A percentile compares a stretch with the other conserved stretches of the same genome.
These are phyloP conservation scores for Dimargaris cristalligena DNA, from an alignment of 192 early-diverging fungal species.

Conservation along the genomic window DNA sequence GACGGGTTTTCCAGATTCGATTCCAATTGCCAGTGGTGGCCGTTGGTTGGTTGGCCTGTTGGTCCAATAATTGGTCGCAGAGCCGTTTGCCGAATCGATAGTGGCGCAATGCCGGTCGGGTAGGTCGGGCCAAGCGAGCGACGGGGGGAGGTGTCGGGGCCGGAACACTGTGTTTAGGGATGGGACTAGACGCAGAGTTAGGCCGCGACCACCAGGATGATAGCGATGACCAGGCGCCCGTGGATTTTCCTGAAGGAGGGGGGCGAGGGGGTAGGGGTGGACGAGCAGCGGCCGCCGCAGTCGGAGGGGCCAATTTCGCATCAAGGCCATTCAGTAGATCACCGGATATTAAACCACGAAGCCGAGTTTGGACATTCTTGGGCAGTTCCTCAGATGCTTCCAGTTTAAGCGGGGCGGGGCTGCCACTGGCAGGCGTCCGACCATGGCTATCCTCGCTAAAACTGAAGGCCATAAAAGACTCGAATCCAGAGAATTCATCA, in stretches of 20 bases:
- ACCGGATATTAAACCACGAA: no score
- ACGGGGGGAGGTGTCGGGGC: background rate
- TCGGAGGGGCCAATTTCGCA: no score
- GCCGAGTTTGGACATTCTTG: no score
- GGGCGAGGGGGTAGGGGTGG: no score
- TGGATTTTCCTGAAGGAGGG: background rate
- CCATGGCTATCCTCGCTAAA: background rate
- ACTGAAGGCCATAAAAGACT: conserved; percentile 10
- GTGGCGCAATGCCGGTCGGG: background rate
- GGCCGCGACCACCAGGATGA: conserved; percentile 5
- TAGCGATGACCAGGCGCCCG: background rate
- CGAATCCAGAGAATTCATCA: background rate
- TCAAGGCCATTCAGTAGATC: no score
- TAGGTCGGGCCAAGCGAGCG: background rate
- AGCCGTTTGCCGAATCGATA: background rate
- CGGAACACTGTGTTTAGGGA: background rate
- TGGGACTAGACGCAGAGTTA: background rate
- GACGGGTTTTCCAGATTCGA: background rate
- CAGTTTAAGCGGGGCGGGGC: no score
- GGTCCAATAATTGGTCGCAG: background rate
- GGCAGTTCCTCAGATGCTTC: no score
- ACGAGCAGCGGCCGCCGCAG: no score
- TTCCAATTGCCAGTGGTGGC: background rate
- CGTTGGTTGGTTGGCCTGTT: background rate
- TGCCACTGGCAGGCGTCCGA: background rate